These are phyloP conservation scores for Besnoitia besnoiti DNA, from an alignment of 169 alveolate species.

Conservation along the genomic window DNA sequence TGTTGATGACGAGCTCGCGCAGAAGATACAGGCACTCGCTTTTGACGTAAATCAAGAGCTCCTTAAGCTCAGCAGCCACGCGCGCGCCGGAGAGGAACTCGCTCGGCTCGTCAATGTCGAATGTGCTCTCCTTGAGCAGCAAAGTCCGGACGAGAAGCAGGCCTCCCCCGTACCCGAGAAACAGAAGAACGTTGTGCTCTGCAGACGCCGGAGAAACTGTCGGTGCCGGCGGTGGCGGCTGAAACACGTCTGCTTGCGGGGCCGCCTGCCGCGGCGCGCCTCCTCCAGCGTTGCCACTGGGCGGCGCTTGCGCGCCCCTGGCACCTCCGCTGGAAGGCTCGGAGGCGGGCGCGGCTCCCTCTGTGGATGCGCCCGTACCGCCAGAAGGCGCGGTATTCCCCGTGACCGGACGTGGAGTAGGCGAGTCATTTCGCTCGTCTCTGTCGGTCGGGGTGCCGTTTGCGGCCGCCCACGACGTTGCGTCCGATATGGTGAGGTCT, in stretches of 20 bases:
- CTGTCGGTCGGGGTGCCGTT: not conserved
- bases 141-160: not conserved
- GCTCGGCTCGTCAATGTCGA: not conserved
- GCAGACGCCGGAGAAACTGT: slow-evolving; percentile 25
- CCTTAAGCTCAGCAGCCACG: not conserved
- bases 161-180: slow-evolving; percentile 34
- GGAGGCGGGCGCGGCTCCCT: not conserved
- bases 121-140: not conserved
- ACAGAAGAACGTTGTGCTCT: not conserved
- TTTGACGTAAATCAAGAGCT: not conserved
- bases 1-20: not conserved
- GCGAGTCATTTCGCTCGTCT: not conserved
- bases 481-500: slow-evolving; percentile 31
- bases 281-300: not conserved
- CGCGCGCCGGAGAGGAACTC: not conserved
- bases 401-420: not conserved
- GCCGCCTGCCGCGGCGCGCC: not conserved
- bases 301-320: no score
- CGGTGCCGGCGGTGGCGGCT: not conserved
- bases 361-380: not conserved
- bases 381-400: not conserved
- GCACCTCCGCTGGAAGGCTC: not conserved
- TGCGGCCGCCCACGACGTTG: slow-evolving; percentile 10
- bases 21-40: slow-evolving; percentile 5
- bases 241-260: no score